phyloP scores from a whole-genome alignment of 2,329 filamentous ascomycete genomes.

The Fusarium sp. region DNA sequence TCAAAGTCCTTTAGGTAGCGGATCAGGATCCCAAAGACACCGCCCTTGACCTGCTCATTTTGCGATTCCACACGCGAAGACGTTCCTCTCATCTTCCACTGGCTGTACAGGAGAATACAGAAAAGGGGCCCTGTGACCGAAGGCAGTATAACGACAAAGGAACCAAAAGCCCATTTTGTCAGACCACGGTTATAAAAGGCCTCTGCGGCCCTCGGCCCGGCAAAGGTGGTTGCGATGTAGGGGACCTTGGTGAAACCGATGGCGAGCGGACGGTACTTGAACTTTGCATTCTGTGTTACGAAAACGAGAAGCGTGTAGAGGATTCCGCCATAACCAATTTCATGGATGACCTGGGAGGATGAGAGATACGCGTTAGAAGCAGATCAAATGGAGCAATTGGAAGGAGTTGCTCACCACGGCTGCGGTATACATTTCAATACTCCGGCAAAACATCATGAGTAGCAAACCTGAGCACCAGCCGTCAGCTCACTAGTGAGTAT shows the following conservation, averaged over 20 bases:
- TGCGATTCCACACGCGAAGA: not conserved
- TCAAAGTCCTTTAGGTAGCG: not conserved
- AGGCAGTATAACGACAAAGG: not conserved
- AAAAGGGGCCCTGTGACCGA: not conserved
- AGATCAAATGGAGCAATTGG: not conserved
- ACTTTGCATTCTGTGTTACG: not conserved
- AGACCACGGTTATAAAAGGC: not conserved
- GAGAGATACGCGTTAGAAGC: not conserved
- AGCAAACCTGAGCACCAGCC: not conserved
- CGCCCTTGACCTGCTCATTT: not conserved
- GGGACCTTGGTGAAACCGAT: not conserved
- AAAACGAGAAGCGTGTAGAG: not conserved
- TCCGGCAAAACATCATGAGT: not conserved
- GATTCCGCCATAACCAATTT: not conserved
- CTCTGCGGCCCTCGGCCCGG: not conserved
- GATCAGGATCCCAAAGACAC: not conserved
- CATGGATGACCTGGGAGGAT: not conserved
- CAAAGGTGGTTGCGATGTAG: not conserved
- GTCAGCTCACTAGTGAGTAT: not conserved
- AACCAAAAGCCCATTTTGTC: not conserved
- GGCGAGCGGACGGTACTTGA: not conserved
- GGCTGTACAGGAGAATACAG: not conserved
- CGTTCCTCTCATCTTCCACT: not conserved
- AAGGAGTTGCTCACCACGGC: not conserved
- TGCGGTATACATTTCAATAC: not conserved